Conservation (phyloP, 2,329 filamentous ascomycete genomes). For the Colletotrichum liaoningense region DNA sequence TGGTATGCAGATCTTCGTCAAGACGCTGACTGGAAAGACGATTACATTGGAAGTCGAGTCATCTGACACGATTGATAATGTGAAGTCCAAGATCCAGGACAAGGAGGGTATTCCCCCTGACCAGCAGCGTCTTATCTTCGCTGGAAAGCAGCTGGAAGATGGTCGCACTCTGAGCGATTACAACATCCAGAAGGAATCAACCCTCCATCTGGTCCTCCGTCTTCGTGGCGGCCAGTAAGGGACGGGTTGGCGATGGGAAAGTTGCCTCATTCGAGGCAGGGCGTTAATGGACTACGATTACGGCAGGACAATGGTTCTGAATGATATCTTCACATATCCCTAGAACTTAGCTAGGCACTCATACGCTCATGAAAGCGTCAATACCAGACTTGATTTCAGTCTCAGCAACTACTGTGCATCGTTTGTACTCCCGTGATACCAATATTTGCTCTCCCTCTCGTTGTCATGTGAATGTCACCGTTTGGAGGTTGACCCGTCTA, state of each 20-base stretch:
- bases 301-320: slow-evolving; percentile 38
- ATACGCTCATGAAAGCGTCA: slow-evolving; percentile 27
- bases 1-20: slow-evolving; percentile 85
- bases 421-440: background rate
- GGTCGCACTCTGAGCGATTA: slow-evolving; percentile 91
- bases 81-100: slow-evolving; percentile 96
- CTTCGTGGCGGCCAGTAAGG: slow-evolving; percentile 76
- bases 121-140: slow-evolving; percentile 95
- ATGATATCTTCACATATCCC: slow-evolving; percentile 28
- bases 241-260: background rate
- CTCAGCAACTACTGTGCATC: background rate
- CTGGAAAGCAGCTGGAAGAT: slow-evolving; percentile 95
- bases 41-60: slow-evolving; percentile 93
- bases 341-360: slow-evolving; percentile 17
- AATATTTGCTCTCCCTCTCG: background rate
- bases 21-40: slow-evolving; percentile 90
- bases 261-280: background rate
- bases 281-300: slow-evolving; percentile 40
- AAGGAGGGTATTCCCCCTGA: slow-evolving; percentile 97
- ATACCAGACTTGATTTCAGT: slow-evolving; percentile 35
- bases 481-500: background rate
- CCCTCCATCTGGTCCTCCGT: slow-evolving; percentile 82
- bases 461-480: background rate
- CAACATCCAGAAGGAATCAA: slow-evolving; percentile 87
- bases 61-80: slow-evolving; percentile 93